Conservation (phyloP, 768 basidiomycete species). For the Suillus plorans region DNA sequence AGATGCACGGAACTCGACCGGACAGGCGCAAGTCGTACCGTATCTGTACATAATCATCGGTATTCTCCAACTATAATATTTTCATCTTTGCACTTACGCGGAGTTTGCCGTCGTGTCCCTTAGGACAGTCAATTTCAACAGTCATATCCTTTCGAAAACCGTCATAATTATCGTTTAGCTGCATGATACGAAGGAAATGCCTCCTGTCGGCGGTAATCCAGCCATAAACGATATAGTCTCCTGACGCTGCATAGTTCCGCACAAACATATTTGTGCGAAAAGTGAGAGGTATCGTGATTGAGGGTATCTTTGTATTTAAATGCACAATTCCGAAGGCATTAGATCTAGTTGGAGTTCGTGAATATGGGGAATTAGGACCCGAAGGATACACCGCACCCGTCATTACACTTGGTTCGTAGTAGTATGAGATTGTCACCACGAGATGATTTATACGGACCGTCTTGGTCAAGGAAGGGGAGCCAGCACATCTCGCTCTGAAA, state of each 20-base stretch:
- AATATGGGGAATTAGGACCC: background rate
- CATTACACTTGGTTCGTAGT: conserved; percentile 27
- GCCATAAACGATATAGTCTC: conserved; percentile 20
- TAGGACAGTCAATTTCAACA: conserved; percentile 28
- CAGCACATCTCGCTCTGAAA: conserved; percentile 32
- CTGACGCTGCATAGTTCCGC: conserved; percentile 23
- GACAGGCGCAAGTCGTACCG: conserved; percentile 30
- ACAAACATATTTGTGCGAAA: conserved; percentile 22
- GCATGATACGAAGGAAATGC: conserved; percentile 30
- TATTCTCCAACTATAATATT: background rate
- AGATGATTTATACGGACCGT: conserved; percentile 30
- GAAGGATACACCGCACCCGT: conserved; percentile 17
- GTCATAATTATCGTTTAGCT: conserved; percentile 26
- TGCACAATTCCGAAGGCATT: conserved; percentile 26
- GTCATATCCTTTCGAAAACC: conserved; percentile 18
- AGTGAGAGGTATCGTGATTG: conserved; percentile 24
- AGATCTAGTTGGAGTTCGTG: background rate
- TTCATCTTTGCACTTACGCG: conserved; percentile 17
- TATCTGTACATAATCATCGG: conserved; percentile 12
- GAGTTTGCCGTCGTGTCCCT: conserved; percentile 25
- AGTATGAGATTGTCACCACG: conserved; percentile 29
- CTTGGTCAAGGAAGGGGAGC: conserved; percentile 19
- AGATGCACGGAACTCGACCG: conserved; percentile 22
- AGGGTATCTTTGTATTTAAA: conserved; percentile 25
- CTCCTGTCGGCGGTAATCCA: conserved; percentile 26